Evolutionary conservation across 1,139 yeast species (phyloP), one percentile per base, ranked within the genome.

Genomic region (Taphrina wiesneri): DNA sequence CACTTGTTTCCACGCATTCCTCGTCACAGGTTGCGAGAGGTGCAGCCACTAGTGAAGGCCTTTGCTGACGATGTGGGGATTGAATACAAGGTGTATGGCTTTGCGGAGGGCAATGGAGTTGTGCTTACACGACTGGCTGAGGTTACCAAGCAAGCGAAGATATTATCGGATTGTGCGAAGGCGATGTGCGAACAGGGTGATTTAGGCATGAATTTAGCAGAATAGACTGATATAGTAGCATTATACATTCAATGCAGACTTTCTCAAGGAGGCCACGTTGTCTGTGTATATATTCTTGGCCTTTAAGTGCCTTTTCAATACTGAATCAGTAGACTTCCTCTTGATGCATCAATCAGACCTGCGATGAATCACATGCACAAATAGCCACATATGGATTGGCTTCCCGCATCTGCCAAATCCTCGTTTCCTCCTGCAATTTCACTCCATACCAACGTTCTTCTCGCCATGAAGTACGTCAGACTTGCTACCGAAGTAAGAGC

Each of bases 1-100:
- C 97, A 90, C 75, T 79, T 90, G 71, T 90, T 90, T 76, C 97
- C 97, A 19, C 80, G 97, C 67, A 76, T 90, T 73, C 97, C 97
- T 19, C 82, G 96, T 68, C 97, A 90, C 76, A 90, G 90, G 73
- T 83, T 90, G 71, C 81, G 97, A 70, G 78, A 79, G 45, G 90
- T 86, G 0, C 97, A 91, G 74, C 85, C 87, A 0, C 79, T 79
- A 65, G 93, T 91, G 39, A 80, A 87, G 66, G 83, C 85, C 46
- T 90, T 90, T 73, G 90, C 96, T 76, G 78, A 85, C 57, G 83
- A 83, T 32, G 88, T 87, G n/a, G 96, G 96, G 0, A 80, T 91
- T 64, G 85, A 84, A 69, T 90, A 91, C 74, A 86, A 91, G 2
- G 89, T 90, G 63, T 91, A 90, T 74, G 96, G 96, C 15, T 90